These are phyloP conservation scores for Calonectria hongkongensis DNA, from an alignment of 2,329 filamentous ascomycete species.

Conservation along the genomic window DNA sequence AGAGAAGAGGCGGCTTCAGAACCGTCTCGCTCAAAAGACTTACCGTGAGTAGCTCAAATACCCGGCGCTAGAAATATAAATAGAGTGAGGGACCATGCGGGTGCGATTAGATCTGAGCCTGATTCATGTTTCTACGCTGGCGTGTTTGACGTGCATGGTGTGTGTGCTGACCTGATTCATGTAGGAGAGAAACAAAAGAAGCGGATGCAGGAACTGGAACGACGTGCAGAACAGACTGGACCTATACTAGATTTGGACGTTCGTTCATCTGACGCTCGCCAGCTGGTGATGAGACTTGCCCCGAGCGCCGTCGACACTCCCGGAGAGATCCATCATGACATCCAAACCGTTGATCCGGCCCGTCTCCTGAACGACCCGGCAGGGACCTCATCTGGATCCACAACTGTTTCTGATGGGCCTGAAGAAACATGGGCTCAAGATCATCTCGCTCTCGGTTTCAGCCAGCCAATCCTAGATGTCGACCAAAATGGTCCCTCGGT, in stretches of 20 bases:
- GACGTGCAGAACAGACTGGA: constrained; percentile 42
- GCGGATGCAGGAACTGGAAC: constrained; percentile 53
- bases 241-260: neutral
- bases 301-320: neutral
- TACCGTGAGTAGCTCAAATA: constrained; percentile 60
- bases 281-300: constrained; percentile 8
- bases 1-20: constrained; percentile 54
- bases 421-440: constrained; percentile 31
- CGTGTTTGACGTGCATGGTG: neutral
- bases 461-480: constrained; percentile 44
- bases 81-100: neutral
- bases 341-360: constrained; percentile 46
- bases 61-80: neutral
- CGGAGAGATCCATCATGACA: neutral
- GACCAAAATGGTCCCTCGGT: constrained; percentile 28
- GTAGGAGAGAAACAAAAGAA: constrained; percentile 56
- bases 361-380: constrained; percentile 38
- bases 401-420: neutral
- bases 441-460: constrained; percentile 38
- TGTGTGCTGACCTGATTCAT: constrained; percentile 53
- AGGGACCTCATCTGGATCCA: constrained; percentile 28
- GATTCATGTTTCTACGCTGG: constrained; percentile 1
- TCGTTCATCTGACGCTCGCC: neutral
- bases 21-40: constrained; percentile 70
- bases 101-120: neutral